Conservation (phyloP, 2,329 filamentous ascomycete genomes). For the Piedraia hortae region DNA sequence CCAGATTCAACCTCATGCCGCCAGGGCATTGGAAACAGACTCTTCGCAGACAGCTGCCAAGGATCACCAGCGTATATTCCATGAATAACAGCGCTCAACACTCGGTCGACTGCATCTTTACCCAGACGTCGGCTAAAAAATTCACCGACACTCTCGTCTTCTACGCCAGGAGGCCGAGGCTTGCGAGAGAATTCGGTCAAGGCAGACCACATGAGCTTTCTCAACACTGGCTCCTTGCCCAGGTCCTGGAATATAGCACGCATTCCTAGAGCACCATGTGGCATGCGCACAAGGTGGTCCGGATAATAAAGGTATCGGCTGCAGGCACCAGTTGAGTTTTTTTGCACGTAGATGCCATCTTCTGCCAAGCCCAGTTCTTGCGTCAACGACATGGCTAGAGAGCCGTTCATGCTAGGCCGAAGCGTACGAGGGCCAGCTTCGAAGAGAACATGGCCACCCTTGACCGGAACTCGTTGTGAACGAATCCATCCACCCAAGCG, state of each 20-base stretch:
- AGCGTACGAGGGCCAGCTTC: conserved; percentile 66
- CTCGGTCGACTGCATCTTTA: conserved; percentile 34
- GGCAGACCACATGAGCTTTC: conserved; percentile 16
- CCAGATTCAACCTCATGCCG: conserved; percentile 22
- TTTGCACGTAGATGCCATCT: conserved; percentile 27
- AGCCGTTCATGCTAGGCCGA: conserved; percentile 29
- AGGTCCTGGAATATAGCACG: conserved; percentile 8
- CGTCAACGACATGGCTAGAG: conserved; percentile 41
- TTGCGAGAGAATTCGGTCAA: conserved; percentile 11
- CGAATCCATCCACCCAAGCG: conserved; percentile 64
- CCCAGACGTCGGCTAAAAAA: conserved; percentile 32
- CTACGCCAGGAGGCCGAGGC: conserved; percentile 12
- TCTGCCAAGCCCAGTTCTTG: conserved; percentile 27
- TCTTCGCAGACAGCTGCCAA: conserved; percentile 46
- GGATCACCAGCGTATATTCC: conserved; percentile 86
- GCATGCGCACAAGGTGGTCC: conserved; percentile 44
- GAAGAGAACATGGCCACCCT: conserved; percentile 39
- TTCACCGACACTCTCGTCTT: conserved; percentile 44
- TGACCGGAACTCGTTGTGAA: conserved; percentile 33
- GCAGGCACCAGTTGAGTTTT: conserved; percentile 22
- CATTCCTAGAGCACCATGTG: conserved; percentile 16
- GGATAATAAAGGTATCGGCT: conserved; percentile 75
- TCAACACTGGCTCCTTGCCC: conserved; percentile 27
- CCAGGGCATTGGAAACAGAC: conserved; percentile 25
- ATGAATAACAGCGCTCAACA: conserved; percentile 50